Base-by-base conservation (phyloP, 1,284 basidiomycete genomes). In the Amylostereum chailletii region DNA sequence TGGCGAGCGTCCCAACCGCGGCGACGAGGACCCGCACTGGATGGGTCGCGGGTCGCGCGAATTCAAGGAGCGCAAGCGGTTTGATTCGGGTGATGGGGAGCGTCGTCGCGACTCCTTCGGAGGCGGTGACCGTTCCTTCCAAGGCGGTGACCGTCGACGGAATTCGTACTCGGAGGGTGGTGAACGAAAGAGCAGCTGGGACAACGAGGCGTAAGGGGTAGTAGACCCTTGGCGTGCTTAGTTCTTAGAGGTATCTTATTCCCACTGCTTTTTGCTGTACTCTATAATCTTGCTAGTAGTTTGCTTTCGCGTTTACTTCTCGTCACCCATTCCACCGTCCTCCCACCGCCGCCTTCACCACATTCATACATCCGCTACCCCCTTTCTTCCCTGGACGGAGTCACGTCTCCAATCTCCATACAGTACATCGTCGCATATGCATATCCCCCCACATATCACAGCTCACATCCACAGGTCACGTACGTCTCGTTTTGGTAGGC, bases 381-480 rank as follows among this genome's bases (percentile, higher is more conserved):
- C 19, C 19, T 19, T 19, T 19, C 19, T 37, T 47, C 36, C n/a
- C 33, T 26, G 44, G 30, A 42, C 38, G 40, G 45, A 39, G 40
- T 38, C n/a, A n/a, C n/a, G n/a, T n/a, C n/a, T n/a, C n/a, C n/a
- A n/a, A 10, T 43, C 42, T 43, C 9, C 42, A 43, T 43, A 43
- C 41, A 42, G 19, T 27, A 42, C 42, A 42, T 43, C 29, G 6
- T 30, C 29, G 32, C 42, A 43, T 42, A 9, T 30, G 11, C 11
- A 43, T 30, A 19, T 43, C 11, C 42, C 19, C 30, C 19, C 30
- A 30, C 33, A 34, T 48, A 34, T 32, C 46, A 39, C 32, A 19
- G 32, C n/a, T 52, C 19, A 19, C 19, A 19, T 19, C 19, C 19
- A n/a, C n/a, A n/a, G n/a, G n/a, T n/a, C n/a, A 19, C 19, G 19